Conservation (phyloP, 805 yeast genomes). For the Ogataea kodamae region DNA sequence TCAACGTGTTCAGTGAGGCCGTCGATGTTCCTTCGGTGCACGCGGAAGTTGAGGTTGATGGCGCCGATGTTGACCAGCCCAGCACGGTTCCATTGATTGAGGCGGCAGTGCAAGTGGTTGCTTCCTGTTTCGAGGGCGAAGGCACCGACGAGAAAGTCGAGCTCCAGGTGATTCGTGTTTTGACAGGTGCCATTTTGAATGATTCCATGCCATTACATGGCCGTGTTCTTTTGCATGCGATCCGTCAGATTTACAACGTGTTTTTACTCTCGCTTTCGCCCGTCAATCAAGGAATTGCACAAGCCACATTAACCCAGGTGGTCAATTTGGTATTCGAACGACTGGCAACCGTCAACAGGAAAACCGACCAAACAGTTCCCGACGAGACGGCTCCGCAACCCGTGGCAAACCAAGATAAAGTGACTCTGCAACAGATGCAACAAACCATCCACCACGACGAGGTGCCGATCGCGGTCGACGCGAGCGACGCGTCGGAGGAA, state of each 20-base stretch:
- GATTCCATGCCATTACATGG: slow-evolving; percentile 87
- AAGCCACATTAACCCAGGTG: slow-evolving; percentile 90
- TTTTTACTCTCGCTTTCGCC: slow-evolving; percentile 80
- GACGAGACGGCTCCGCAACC: slow-evolving; percentile 1
- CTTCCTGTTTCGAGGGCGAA: slow-evolving; percentile 86
- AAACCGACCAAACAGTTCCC: slow-evolving; percentile 4
- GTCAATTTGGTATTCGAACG: slow-evolving; percentile 83
- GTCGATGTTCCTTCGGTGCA: slow-evolving; percentile 39
- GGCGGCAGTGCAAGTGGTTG: slow-evolving; percentile 78
- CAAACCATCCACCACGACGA: slow-evolving; percentile 49
- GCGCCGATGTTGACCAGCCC: slow-evolving; percentile 27
- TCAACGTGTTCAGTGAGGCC: slow-evolving; percentile 65
- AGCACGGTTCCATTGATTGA: slow-evolving; percentile 59
- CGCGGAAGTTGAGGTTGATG: slow-evolving; percentile 41
- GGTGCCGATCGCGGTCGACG: slow-evolving; percentile 45
- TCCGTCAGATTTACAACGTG: slow-evolving; percentile 89
- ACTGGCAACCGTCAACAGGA: slow-evolving; percentile 28
- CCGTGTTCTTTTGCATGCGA: slow-evolving; percentile 79
- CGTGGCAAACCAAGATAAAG: slow-evolving; percentile 14
- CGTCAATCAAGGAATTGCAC: slow-evolving; percentile 88
- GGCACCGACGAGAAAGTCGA: slow-evolving; percentile 88
- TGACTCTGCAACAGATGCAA: slow-evolving; percentile 62
- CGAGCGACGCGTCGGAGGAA: slow-evolving; percentile 48
- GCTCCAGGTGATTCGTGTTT: slow-evolving; percentile 87
- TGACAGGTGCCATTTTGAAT: slow-evolving; percentile 82